Percentiles rank a stretch among this genome's conserved stretches.
Conservation (phyloP, 1,284 basidiomycete genomes). For the Ustilago shanxiensis region DNA sequence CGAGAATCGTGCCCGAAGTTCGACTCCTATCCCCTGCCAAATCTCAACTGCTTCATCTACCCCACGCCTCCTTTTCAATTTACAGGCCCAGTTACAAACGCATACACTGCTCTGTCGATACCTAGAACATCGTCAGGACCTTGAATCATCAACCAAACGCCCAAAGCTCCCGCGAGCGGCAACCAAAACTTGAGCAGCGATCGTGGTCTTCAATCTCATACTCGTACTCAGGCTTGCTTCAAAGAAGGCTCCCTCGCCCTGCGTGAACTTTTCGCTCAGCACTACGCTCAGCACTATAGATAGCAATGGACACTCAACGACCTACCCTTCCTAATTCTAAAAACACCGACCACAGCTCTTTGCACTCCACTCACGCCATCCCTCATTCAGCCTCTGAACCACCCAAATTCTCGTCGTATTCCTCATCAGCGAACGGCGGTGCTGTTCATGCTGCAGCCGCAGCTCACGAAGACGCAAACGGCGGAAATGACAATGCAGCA, state of each 20-base stretch:
- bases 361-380: constrained; percentile 23
- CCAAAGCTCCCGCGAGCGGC: background rate
- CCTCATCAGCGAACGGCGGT: background rate
- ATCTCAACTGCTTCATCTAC: background rate
- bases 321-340: constrained; percentile 1
- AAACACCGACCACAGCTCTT: constrained; percentile 9
- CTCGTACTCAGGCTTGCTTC: background rate
- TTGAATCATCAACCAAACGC: background rate
- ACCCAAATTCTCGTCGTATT: background rate
- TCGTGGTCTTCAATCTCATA: background rate
- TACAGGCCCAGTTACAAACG: no score
- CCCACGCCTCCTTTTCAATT: no score
- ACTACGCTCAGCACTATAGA: background rate
- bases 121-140: background rate
- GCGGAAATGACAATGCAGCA: background rate
- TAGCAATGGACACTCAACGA: constrained; percentile 10
- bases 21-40: no score
- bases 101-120: no score
- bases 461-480: no score
- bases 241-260: background rate
- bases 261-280: background rate
- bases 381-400: constrained; percentile 41
- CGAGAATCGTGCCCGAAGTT: no score
- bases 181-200: background rate
- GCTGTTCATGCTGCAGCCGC: background rate